Conservation (phyloP, 257 asterid species). For the Primulina huaijiensis region DNA sequence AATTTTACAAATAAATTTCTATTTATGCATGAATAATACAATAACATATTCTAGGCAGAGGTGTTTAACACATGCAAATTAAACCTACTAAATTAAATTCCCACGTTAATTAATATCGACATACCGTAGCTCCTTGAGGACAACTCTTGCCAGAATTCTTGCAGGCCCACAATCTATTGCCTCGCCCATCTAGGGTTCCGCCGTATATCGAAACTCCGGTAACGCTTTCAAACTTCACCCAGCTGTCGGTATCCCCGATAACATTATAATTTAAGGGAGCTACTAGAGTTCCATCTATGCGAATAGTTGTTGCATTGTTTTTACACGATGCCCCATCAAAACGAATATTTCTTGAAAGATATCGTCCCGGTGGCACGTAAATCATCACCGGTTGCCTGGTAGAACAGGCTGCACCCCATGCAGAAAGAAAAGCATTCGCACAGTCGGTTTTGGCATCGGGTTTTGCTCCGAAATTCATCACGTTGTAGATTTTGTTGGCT, state of each 20-base stretch:
- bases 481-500: conserved; percentile 35
- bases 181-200: conserved; percentile 53
- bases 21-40: too few species aligned
- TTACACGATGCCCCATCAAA: conserved; percentile 49
- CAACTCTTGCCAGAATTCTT: conserved; percentile 42
- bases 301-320: conserved; percentile 36
- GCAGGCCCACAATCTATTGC: conserved; percentile 44
- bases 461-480: conserved; percentile 46
- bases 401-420: conserved; percentile 57
- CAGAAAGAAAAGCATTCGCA: conserved; percentile 45
- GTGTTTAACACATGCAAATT: conserved; percentile 6
- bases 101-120: neutral
- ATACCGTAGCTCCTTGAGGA: conserved; percentile 42
- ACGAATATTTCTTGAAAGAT: conserved; percentile 18
- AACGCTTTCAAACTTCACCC: conserved; percentile 56
- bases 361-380: conserved; percentile 50
- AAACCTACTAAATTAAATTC: neutral
- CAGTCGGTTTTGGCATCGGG: conserved; percentile 42
- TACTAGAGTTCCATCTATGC: conserved; percentile 55
- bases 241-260: conserved; percentile 34
- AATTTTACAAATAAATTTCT: too few species aligned
- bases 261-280: conserved; percentile 49
- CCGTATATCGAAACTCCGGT: conserved; percentile 49
- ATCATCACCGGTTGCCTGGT: conserved; percentile 33
- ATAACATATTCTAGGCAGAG: too few species aligned